Base-by-base conservation (phyloP, 2,329 filamentous ascomycete genomes). In the Penicillium sp. region DNA sequence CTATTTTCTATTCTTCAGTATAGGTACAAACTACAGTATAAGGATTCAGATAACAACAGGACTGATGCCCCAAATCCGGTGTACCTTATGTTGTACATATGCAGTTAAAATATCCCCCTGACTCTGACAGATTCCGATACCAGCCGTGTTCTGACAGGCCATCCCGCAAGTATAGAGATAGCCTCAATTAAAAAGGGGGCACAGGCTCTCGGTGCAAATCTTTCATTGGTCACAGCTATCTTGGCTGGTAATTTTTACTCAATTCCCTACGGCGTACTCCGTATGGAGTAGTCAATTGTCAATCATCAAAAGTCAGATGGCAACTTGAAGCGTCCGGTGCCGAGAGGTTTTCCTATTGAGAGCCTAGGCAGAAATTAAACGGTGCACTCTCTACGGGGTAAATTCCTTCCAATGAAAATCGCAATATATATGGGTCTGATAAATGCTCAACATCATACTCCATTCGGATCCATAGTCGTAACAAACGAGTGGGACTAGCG, bases 291-390 rank as follows among this genome's bases (percentile, higher is more conserved):
- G 8, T 43, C 8, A 17, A 23, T 23, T 47, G 15, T 33, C n/a
- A 4, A 10, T 6, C 6, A 3, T 2, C 13, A 10, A 19, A 13
- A n/a, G 27, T 27, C 23, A 31, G 8, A 40, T 54, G 25, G 65
- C 60, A 19, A 68, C 65, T 53, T 67, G 62, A 2, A 69, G 57
- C 13, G 61, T 60, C 27, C 57, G 48, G 25, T 65, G 61, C 27
- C 58, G 50, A 10, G 64, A 50, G 10, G 62, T 67, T 17, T 17
- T 56, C 48, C 33, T 59, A 15, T n/a, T 23, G 15, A 37, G 4
- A 17, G 17, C 29, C 9, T 25, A 19, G 29, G 45, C 27, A 2
- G 10, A 31, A 46, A 46, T 46, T 2, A 19, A 46, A 46, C 3
- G 29, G n/a, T 7, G 27, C 43, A 3, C n/a, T 46, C 27, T 29